phyloP scores from a whole-genome alignment of 305 asterid genomes.

The Fraxinus latifolia region DNA sequence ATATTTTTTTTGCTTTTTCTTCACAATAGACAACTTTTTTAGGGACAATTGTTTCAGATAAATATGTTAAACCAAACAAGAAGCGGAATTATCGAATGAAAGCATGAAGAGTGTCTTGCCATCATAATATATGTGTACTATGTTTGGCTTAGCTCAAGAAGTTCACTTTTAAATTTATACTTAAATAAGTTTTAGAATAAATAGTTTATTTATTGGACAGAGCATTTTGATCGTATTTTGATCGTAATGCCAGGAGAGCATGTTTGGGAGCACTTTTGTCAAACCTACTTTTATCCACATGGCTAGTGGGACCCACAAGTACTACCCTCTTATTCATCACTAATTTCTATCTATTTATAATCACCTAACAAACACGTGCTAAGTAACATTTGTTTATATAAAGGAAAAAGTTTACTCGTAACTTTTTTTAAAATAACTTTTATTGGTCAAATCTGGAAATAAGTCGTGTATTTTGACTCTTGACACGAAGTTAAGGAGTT shows the following conservation, averaged over 20 bases:
- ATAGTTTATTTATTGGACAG: neutral
- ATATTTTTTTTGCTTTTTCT: neutral
- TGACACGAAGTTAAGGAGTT: neutral
- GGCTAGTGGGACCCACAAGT: neutral
- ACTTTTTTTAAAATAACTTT: neutral
- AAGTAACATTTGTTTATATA: neutral
- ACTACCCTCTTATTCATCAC: neutral
- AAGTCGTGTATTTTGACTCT: neutral
- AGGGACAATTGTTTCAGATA: neutral
- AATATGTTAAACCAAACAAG: neutral
- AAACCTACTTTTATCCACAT: neutral
- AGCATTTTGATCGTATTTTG: neutral
- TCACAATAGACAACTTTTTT: neutral
- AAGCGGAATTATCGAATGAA: neutral
- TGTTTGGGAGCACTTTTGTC: neutral
- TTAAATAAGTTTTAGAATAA: neutral
- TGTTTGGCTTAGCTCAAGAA: neutral
- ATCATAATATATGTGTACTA: neutral
- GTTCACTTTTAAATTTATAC: neutral
- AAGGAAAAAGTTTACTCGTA: neutral
- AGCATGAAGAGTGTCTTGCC: neutral
- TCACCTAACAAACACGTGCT: neutral
- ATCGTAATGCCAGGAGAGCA: neutral
- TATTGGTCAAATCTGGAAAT: neutral
- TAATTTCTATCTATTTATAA: neutral